Conservation (phyloP, 306 rosid genomes). For the Styphnolobium japonicum region DNA sequence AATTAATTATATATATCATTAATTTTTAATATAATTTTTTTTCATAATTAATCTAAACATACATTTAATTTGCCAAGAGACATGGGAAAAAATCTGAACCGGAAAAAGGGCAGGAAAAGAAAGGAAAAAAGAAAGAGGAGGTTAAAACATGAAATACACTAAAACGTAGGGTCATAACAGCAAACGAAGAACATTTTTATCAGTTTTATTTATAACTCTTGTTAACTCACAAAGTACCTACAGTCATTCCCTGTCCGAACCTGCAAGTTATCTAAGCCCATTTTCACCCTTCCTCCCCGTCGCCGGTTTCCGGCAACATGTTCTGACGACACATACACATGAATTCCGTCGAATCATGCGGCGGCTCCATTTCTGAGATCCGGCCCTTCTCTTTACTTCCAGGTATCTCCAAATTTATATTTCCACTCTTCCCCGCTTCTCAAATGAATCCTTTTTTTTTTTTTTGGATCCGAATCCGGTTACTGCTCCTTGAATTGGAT, state of each 20-base stretch:
- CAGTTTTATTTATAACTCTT: conserved; percentile 6
- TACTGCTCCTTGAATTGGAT: conserved; percentile 35
- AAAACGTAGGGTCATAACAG: conserved; percentile 18
- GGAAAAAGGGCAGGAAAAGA: neutral
- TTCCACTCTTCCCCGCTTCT: neutral
- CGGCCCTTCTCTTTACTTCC: conserved; percentile 19
- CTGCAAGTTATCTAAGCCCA: conserved; percentile 28
- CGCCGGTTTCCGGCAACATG: conserved; percentile 44
- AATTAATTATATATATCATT: no score
- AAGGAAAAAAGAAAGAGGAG: neutral
- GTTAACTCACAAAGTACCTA: neutral
- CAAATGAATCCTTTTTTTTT: neutral
- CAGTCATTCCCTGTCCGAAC: conserved; percentile 24
- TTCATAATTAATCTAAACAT: no score
- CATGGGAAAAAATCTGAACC: no score
- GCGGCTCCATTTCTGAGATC: conserved; percentile 44
- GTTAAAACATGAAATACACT: neutral
- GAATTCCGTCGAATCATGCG: conserved; percentile 22
- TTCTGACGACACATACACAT: conserved; percentile 21
- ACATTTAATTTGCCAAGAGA: no score
- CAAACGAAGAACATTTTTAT: neutral
- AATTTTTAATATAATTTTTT: no score
- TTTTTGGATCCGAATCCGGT: conserved; percentile 38
- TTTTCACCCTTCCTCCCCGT: neutral
- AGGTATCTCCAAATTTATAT: conserved; percentile 40